Conservation (phyloP, 768 basidiomycete genomes). For the Crassisporium funariophilum region DNA sequence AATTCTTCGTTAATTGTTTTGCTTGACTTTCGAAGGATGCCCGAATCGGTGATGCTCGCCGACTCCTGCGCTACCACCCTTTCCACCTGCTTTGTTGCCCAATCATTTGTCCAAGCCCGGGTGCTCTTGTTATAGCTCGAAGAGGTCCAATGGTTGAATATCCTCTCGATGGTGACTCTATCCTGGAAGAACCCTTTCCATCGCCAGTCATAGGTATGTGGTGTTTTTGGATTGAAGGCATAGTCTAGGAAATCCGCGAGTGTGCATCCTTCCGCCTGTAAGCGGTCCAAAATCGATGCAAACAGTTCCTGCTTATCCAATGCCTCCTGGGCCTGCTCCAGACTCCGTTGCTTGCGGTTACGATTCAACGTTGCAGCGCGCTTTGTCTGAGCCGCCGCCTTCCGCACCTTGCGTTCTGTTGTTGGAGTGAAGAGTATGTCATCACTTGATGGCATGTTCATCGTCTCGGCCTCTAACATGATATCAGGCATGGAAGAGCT, state of each 20-base stretch:
- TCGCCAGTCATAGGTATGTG: slow-evolving; percentile 17
- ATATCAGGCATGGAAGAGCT: too few species aligned
- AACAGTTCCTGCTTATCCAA: too few species aligned
- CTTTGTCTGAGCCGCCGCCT: too few species aligned
- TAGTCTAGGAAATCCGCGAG: slow-evolving; percentile 6
- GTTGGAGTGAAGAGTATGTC: too few species aligned
- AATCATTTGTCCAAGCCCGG: slow-evolving; percentile 14
- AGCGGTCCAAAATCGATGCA: not conserved
- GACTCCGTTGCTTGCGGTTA: too few species aligned
- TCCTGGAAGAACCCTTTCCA: slow-evolving; percentile 28
- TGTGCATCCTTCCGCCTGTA: not conserved
- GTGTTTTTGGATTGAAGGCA: slow-evolving; percentile 14
- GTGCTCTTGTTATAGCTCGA: slow-evolving; percentile 16
- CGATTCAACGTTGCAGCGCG: too few species aligned
- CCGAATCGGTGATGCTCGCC: slow-evolving; percentile 9
- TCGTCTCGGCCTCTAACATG: too few species aligned
- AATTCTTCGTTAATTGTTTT: slow-evolving; percentile 9
- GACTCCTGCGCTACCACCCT: slow-evolving; percentile 17
- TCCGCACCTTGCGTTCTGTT: too few species aligned
- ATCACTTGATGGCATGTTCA: too few species aligned
- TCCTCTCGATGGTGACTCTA: slow-evolving; percentile 3
- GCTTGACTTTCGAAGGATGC: slow-evolving; percentile 14
- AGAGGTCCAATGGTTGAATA: slow-evolving; percentile 30
- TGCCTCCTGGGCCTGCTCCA: too few species aligned
- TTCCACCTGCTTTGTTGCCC: slow-evolving; percentile 25